These are phyloP conservation scores for Sphagnurus paluster DNA, from an alignment of 1,284 basidiomycete genomes.

Conservation along the genomic window DNA sequence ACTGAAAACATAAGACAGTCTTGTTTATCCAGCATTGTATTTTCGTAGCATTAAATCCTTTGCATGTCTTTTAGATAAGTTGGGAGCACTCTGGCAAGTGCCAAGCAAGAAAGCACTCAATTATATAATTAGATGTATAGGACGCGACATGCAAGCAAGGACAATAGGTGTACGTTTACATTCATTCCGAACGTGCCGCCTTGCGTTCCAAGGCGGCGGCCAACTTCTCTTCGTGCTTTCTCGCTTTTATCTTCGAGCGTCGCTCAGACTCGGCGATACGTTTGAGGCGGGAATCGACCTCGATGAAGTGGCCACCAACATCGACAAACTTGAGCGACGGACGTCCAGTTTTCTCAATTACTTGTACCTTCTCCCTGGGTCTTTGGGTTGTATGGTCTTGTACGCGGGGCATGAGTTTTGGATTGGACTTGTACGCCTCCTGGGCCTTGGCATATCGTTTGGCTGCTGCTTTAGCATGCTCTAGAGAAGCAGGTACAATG, in stretches of 20 bases:
- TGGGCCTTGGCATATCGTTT: constrained; percentile 30
- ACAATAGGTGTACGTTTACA: neutral
- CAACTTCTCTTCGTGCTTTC: constrained; percentile 18
- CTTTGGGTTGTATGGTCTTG: constrained; percentile 37
- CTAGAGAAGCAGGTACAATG: constrained; percentile 51
- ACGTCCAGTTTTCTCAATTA: constrained; percentile 40
- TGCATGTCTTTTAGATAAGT: too few relatives aligned
- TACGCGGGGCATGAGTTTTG: constrained; percentile 36
- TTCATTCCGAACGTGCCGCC: too few relatives aligned
- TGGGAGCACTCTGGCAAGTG: too few relatives aligned
- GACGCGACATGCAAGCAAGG: neutral
- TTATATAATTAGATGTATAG: neutral
- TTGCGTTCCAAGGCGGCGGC: neutral
- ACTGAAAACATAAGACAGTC: too few relatives aligned
- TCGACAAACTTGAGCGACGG: constrained; percentile 64
- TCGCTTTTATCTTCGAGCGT: constrained; percentile 35
- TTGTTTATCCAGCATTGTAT: too few relatives aligned
- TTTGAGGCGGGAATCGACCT: constrained; percentile 50
- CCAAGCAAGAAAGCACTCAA: too few relatives aligned
- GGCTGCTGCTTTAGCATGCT: constrained; percentile 40
- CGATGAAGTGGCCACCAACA: constrained; percentile 66
- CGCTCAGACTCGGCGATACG: constrained; percentile 50
- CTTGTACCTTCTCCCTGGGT: constrained; percentile 35
- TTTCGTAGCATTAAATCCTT: too few relatives aligned
- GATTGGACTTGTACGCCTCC: constrained; percentile 38